phyloP scores from a whole-genome alignment of 176 grass and related monocot genomes.

The Ensete ventricosum region DNA sequence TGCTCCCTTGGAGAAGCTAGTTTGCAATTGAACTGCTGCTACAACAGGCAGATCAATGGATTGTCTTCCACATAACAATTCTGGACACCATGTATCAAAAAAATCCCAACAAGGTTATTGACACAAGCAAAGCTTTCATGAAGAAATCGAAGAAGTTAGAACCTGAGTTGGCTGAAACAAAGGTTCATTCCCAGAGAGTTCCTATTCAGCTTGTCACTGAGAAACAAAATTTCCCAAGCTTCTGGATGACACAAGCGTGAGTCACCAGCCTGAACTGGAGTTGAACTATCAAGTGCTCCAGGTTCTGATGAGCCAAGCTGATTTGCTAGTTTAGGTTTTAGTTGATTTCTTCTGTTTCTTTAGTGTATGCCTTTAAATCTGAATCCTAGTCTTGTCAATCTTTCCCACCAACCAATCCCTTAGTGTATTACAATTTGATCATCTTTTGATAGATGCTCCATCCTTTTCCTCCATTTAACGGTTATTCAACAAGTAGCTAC shows the following conservation, averaged over 20 bases:
- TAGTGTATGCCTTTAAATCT: neutral
- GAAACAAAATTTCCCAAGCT: conserved; percentile 44
- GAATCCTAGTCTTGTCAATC: neutral
- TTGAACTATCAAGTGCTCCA: neutral
- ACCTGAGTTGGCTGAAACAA: conserved; percentile 32
- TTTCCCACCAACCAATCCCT: neutral
- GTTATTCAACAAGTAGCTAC: neutral
- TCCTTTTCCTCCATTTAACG: neutral
- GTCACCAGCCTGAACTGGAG: neutral
- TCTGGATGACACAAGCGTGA: conserved; percentile 38
- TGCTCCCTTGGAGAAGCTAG: conserved; percentile 22
- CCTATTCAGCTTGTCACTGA: conserved; percentile 33
- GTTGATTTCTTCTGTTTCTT: neutral
- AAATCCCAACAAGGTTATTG: conserved; percentile 33
- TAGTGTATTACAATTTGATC: neutral
- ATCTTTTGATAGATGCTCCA: neutral
- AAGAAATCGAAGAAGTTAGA: conserved; percentile 61
- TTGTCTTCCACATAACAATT: conserved; percentile 32
- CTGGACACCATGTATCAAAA: conserved; percentile 35
- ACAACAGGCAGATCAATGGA: conserved; percentile 23
- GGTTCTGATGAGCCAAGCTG: conserved; percentile 1
- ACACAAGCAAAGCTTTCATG: conserved; percentile 24
- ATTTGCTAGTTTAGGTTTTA: neutral
- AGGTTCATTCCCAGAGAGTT: conserved; percentile 36
- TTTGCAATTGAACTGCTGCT: conserved; percentile 8